Base-by-base conservation (phyloP, 345 rosid species). In the Gossypium mustelinum region DNA sequence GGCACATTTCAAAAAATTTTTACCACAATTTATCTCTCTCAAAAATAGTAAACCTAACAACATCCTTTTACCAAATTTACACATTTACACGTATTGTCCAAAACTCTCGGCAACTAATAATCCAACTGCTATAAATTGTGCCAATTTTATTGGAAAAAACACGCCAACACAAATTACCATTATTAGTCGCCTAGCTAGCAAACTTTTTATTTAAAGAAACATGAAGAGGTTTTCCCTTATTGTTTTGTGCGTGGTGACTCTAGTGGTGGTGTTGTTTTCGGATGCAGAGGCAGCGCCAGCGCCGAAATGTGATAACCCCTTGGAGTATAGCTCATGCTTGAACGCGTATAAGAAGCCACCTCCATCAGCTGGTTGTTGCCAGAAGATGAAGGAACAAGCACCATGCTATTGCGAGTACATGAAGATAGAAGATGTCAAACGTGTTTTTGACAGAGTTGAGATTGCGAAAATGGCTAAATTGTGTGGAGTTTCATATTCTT, bases 261-360 rank as follows among this genome's bases (percentile, higher is more conserved):
- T 66, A 7, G 77, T 59, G 17, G 39, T 25, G 2, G 3, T 25
- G n/a, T 8, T 25, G 9, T 59, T 25, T 59, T 59, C 17, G 1
- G 3, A 66, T 72, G 69, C 80, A 0, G 84, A 81, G 63, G 95
- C 24, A 20, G 0, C 76, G 4, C 91, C 74, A 72, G 41, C 41
- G 1, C 41, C 41, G 0, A 76, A 75, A 8, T 90, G 95, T 70
- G 13, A 83, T 22, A 71, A 74, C 88, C 12, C 52, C 9, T 22
- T 20, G 74, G 76, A 86, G 82, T 84, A 90, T 83, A 25, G 39
- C 9, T 7, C 17, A 25, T 59, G 41, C 29, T 59, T 59, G 9
- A 11, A 24, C 4, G 64, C 4, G 8, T 11, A 24, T 3, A 57
- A 8, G 29, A 20, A 9, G 29, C 6, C 41, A 12, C 39, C 64